These are phyloP conservation scores for Yamagishiella unicocca DNA, from an alignment of 139 green algal genomes.

Conservation along the genomic window DNA sequence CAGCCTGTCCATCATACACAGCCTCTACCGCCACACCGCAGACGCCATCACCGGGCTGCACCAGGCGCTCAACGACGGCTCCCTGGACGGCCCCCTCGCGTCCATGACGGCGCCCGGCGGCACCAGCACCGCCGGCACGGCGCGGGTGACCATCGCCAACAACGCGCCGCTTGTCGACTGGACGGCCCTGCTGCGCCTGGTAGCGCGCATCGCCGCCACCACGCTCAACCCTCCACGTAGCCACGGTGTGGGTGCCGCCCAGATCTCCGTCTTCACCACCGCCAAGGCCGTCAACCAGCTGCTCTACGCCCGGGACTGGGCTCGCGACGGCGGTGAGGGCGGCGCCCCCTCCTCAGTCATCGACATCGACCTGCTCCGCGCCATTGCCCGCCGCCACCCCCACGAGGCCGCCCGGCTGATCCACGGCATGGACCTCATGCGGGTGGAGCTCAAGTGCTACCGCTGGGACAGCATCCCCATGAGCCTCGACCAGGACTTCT, in stretches of 20 bases:
- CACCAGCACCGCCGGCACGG: background rate
- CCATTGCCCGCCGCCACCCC: slow-evolving; percentile 19
- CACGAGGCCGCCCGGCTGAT: slow-evolving; percentile 35
- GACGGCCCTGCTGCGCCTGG: slow-evolving; percentile 26
- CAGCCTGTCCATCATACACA: slow-evolving; percentile 5
- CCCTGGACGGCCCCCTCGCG: slow-evolving; percentile 1
- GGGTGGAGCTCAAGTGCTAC: slow-evolving; percentile 30
- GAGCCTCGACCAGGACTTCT: slow-evolving; percentile 42
- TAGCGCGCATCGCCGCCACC: slow-evolving; percentile 32
- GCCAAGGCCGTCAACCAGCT: slow-evolving; percentile 44
- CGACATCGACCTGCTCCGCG: slow-evolving; percentile 35
- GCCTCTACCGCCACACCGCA: slow-evolving; percentile 15
- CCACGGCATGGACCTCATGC: slow-evolving; percentile 27
- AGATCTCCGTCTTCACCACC: slow-evolving; percentile 35
- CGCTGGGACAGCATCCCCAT: slow-evolving; percentile 34
- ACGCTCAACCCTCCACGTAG: slow-evolving; percentile 24
- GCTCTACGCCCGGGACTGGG: slow-evolving; percentile 40
- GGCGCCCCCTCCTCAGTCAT: slow-evolving; percentile 7
- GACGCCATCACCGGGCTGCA: slow-evolving; percentile 18
- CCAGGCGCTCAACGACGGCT: slow-evolving; percentile 9
- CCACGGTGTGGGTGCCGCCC: background rate
- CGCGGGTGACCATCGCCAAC: background rate
- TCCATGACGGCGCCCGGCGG: background rate
- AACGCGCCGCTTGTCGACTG: slow-evolving; percentile 19
- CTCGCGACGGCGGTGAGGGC: background rate